Evolutionary conservation across 1,284 basidiomycete species (phyloP), one percentile per base, ranked within the genome.

Genomic region (Retiboletus flavoniger): DNA sequence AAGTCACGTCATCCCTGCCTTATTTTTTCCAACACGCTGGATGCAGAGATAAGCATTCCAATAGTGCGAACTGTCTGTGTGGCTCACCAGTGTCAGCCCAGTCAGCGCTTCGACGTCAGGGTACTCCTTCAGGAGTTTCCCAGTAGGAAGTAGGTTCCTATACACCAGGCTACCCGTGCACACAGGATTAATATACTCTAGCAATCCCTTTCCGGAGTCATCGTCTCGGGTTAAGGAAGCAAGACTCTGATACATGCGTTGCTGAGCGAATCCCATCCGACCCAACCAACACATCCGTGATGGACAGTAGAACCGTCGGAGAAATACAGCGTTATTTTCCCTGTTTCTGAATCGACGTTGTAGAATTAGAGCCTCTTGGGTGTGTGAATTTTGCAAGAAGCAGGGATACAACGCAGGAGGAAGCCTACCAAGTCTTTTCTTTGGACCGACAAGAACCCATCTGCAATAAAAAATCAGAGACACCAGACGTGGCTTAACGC

Each of bases 21-120:
- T 73, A 49, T 74, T 63, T 51, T 71, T 75, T 26, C 77, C 78
- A 8, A 75, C 60, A 54, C 78, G 76, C 78, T 81, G 52, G n/a
- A 35, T 38, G 38, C 19, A 31, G 4, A 11, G 28, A 32, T 59
- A 11, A 53, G 47, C 3, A 32, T 29, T 7, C 9, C 32, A 26
- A 13, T 2, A 38, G n/a, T 50, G 14, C 4, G 3, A 60, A 47
- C n/a, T 5, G 26, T 29, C 14, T 17, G 38, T 9, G 6, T 44
- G 14, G 28, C 61, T 53, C 19, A 80, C 78, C 49, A 75, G 47
- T 11, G 74, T 67, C 7, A 78, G 61, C 9, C 55, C 60, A 10
- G 56, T 61, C n/a, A 74, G 61, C 4, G 64, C 64, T 17, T 72
- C 67, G 47, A 77, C 74, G 1, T 64, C 62, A 2, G 77, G 77